A percentile compares a stretch with the other conserved stretches of the same genome.
Evolutionary conservation across 2,329 filamentous ascomycete species (phyloP).

Genomic region (Stromatinia cepivora): DNA sequence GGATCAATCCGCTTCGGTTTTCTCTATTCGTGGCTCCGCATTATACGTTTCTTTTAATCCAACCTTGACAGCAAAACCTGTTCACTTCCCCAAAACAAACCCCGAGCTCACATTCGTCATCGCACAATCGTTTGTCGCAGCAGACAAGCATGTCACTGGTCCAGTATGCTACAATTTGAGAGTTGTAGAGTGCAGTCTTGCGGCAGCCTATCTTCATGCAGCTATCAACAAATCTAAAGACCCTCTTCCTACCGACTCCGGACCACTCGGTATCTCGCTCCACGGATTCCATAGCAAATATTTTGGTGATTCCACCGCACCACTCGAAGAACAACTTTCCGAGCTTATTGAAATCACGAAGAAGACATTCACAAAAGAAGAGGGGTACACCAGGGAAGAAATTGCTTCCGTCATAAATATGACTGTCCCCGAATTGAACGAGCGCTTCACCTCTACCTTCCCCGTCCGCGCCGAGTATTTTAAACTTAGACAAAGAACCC

Average conservation of each 20-base stretch:
- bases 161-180: slow-evolving; percentile 95
- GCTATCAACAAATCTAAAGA: slow-evolving; percentile 57
- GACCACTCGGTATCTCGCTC: slow-evolving; percentile 79
- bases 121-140: slow-evolving; percentile 89
- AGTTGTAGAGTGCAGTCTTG: slow-evolving; percentile 92
- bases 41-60: slow-evolving; percentile 90
- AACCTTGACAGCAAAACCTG: slow-evolving; percentile 69
- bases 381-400: slow-evolving; percentile 87
- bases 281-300: slow-evolving; percentile 85
- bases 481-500: slow-evolving; percentile 80
- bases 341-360: slow-evolving; percentile 69
- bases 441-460: slow-evolving; percentile 81
- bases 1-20: slow-evolving; percentile 96
- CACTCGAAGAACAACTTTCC: slow-evolving; percentile 65
- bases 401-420: slow-evolving; percentile 72
- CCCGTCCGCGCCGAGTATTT: slow-evolving; percentile 86
- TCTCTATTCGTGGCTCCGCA: slow-evolving; percentile 81
- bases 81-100: slow-evolving; percentile 77
- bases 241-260: slow-evolving; percentile 71
- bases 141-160: slow-evolving; percentile 92
- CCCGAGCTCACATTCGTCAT: slow-evolving; percentile 90
- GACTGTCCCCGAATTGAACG: slow-evolving; percentile 68
- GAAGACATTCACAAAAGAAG: slow-evolving; percentile 70
- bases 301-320: slow-evolving; percentile 51
- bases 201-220: slow-evolving; percentile 68